Conservation (phyloP, 257 asterid species). For the Rhazya stricta region DNA sequence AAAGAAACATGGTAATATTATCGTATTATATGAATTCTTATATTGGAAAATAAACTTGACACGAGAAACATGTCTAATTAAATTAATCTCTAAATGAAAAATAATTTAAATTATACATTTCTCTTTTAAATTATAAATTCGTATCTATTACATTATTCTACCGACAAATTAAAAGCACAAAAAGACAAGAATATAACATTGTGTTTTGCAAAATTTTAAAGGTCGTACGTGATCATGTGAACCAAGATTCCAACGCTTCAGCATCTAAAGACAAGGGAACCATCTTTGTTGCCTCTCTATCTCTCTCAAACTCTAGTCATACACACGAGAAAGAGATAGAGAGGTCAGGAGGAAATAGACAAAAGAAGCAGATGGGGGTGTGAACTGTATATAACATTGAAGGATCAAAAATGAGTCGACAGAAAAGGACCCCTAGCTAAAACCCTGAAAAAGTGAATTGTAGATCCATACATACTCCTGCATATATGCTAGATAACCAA, state of each 20-base stretch:
- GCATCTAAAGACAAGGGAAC: not conserved
- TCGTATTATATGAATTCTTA: too few relatives aligned
- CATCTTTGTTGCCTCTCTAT: not conserved
- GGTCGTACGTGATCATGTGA: conserved; percentile 7
- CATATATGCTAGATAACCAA: conserved; percentile 25
- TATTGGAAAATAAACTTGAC: too few relatives aligned
- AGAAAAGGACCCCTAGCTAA: conserved; percentile 27
- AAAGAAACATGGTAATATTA: too few relatives aligned
- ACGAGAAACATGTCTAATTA: not conserved
- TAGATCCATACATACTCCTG: conserved; percentile 2
- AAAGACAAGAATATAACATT: not conserved
- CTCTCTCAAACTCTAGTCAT: not conserved
- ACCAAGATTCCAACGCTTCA: conserved; percentile 3
- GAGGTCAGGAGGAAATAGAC: conserved; percentile 37
- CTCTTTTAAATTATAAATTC: not conserved
- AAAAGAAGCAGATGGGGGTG: conserved; percentile 34
- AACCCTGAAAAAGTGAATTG: conserved; percentile 11
- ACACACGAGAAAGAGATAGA: conserved; percentile 22
- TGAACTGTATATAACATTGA: conserved; percentile 29
- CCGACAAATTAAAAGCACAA: not conserved
- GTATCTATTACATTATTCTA: not conserved
- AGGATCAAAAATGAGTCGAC: conserved; percentile 28
- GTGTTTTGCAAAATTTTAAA: not conserved
- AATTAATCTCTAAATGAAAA: not conserved
- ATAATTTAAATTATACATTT: too few relatives aligned